Evolutionary conservation across 2,329 filamentous ascomycete species (phyloP), one percentile per base, ranked within the genome.

Genomic region (Lecanicillium sp.): DNA sequence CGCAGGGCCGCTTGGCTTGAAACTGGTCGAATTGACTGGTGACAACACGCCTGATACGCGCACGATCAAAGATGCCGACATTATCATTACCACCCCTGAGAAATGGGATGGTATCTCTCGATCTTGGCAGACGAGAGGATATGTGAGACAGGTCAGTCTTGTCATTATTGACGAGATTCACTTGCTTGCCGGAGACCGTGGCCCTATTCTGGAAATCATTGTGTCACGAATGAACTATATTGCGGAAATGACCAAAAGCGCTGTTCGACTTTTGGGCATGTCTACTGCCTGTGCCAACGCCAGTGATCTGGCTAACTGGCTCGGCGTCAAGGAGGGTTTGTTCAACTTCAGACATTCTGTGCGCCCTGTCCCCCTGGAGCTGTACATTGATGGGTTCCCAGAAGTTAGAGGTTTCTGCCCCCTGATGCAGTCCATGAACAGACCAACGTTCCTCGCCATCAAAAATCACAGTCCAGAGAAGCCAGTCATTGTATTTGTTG

Each of bases 91-190:
- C 0, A 98, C 94, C 0, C 94, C 93, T n/a, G 93, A 98, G 69
- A 98, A 98, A 65, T 98, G 93, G 93, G 94, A 98, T 63, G 94
- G 94, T 79, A 97, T 98, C 57, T 95, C 89, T 58, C 87, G 93
- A 78, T 95, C 88, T 61, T 98, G 94, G 93, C 90, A 97, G 66
- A 97, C 91, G 5, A 86, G 93, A 80, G 87, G 87, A 52, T 98
- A 98, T 57, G 93, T 98, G 33, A 83, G 90, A 44, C 86, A 96
- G 67, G 93, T 98, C 51, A 91, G 90, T 52, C 72, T 98, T 14
- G 93, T 98, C 44, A 96, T 98, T 53, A 98, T 98, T 56, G 93
- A 98, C 60, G 93, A 98, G 69, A 98, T 98, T 50, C 93, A 98
- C 67, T 72, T 98, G 23, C 78, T 98, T n/a, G 94, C 93, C 23